A percentile compares a stretch with the other conserved stretches of the same genome.
phyloP scores from a whole-genome alignment of 2,329 filamentous ascomycete genomes.

The Fusarium pilosicola region DNA sequence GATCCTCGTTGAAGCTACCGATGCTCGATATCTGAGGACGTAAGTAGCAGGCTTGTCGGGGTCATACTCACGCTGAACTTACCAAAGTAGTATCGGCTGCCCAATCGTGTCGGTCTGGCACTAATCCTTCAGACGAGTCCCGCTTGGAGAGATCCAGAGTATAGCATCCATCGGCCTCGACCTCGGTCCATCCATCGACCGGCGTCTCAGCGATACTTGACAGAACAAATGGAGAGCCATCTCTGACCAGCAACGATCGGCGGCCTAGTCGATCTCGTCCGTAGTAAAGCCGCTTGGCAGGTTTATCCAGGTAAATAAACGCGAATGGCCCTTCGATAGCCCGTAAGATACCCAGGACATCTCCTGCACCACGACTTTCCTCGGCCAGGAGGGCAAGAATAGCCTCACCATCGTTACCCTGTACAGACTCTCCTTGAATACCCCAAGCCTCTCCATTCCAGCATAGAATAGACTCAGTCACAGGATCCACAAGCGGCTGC shows the following conservation, averaged over 20 bases:
- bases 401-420: conserved; percentile 80
- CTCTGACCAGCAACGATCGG: conserved; percentile 77
- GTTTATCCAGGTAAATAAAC: conserved; percentile 82
- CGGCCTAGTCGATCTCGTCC: conserved; percentile 89
- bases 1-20: conserved; percentile 60
- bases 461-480: conserved; percentile 76
- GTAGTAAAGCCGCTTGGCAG: conserved; percentile 74
- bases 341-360: conserved; percentile 63
- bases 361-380: conserved; percentile 48
- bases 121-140: conserved; percentile 1
- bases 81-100: conserved; percentile 54
- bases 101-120: conserved; percentile 46
- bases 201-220: conserved; percentile 74
- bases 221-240: conserved; percentile 64
- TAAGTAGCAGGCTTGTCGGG: conserved; percentile 54
- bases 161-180: conserved; percentile 86
- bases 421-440: conserved; percentile 66
- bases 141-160: conserved; percentile 63
- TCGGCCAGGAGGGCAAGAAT: conserved; percentile 70
- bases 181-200: conserved; percentile 74
- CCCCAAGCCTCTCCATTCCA: conserved; percentile 99
- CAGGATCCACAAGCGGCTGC: conserved; percentile 75
- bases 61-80: conserved; percentile 47
- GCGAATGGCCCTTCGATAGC: conserved; percentile 85
- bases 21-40: conserved; percentile 62